Evolutionary conservation across 1,139 yeast genomes (phyloP).

Genomic region (Spathaspora jeffriesii): DNA sequence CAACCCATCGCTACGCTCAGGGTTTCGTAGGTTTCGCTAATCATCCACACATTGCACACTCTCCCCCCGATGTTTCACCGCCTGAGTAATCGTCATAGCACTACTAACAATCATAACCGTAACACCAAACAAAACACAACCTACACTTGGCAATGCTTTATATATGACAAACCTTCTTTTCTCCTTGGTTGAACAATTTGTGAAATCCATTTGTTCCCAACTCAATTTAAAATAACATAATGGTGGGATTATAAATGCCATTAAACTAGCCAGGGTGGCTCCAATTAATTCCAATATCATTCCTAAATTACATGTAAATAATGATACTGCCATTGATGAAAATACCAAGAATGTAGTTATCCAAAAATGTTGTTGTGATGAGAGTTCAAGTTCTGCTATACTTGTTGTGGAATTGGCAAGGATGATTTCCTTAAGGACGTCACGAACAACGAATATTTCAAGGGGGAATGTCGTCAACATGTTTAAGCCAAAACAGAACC

Average conservation of each 20-base stretch:
- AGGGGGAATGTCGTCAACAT: constrained; percentile 94
- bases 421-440: constrained; percentile 72
- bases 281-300: constrained; percentile 89
- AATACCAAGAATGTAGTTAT: constrained; percentile 70
- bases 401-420: constrained; percentile 25
- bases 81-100: constrained; percentile 54
- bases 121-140: constrained; percentile 72
- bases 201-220: constrained; percentile 44
- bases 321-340: constrained; percentile 72
- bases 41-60: constrained; percentile 40
- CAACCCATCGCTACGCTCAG: neutral
- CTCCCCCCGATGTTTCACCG: constrained; percentile 19
- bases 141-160: constrained; percentile 52
- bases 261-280: constrained; percentile 87
- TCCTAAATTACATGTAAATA: constrained; percentile 86
- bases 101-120: constrained; percentile 80
- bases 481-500: constrained; percentile 90
- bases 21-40: constrained; percentile 15
- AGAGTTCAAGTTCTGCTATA: constrained; percentile 42
- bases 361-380: constrained; percentile 54
- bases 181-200: constrained; percentile 30
- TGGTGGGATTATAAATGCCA: constrained; percentile 94
- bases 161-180: constrained; percentile 27
- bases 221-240: constrained; percentile 73
- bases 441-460: constrained; percentile 88